These are phyloP conservation scores for Boletus reticulatus DNA, from an alignment of 768 basidiomycete genomes.

Conservation along the genomic window DNA sequence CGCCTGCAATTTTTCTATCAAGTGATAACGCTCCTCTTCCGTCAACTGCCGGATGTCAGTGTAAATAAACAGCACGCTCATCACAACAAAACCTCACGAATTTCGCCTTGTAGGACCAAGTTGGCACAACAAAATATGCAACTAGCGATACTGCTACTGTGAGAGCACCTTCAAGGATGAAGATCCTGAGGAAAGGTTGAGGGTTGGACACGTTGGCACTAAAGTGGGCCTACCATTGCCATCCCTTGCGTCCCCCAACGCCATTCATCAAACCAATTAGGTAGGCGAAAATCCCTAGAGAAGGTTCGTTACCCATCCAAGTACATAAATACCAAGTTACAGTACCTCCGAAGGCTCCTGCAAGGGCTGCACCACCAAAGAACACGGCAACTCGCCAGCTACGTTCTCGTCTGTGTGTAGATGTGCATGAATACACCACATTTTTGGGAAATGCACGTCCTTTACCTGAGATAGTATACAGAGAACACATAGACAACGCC, in stretches of 20 bases:
- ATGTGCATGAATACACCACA: not conserved
- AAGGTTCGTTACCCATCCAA: not conserved
- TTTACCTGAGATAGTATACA: constrained; percentile 51
- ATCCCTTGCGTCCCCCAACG: constrained; percentile 55
- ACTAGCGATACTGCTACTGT: constrained; percentile 46
- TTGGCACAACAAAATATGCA: constrained; percentile 56
- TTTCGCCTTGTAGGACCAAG: constrained; percentile 56
- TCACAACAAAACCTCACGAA: constrained; percentile 39
- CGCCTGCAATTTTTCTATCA: constrained; percentile 46
- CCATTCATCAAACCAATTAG: constrained; percentile 60
- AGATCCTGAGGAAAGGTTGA: constrained; percentile 41
- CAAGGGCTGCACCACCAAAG: constrained; percentile 59
- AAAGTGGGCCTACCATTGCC: constrained; percentile 47
- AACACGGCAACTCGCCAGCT: constrained; percentile 62
- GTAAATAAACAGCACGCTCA: not conserved
- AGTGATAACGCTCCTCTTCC: constrained; percentile 46
- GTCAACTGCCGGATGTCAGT: constrained; percentile 40
- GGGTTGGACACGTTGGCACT: too few species aligned
- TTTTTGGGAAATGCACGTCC: not conserved
- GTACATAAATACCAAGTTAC: not conserved
- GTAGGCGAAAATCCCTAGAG: constrained; percentile 54
- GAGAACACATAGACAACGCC: constrained; percentile 60
- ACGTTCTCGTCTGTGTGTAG: constrained; percentile 48
- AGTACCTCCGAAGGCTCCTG: constrained; percentile 61
- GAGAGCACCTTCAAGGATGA: constrained; percentile 54